Conservation (phyloP, 2,329 filamentous ascomycete genomes). For the Phoma herbarum region DNA sequence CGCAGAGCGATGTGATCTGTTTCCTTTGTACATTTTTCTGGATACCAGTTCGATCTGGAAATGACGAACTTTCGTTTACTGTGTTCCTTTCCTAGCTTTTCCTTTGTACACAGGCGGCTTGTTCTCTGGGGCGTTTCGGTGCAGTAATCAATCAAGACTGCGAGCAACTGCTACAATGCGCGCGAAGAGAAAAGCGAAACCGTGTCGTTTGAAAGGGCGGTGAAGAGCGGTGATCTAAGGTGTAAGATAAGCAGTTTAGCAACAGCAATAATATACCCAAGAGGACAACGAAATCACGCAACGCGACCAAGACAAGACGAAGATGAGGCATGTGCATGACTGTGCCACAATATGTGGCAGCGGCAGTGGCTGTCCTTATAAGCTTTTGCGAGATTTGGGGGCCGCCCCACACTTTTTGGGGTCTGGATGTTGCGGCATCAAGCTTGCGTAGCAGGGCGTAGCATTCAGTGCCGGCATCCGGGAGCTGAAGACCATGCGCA, state of each 20-base stretch:
- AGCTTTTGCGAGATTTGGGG: slow-evolving; percentile 4
- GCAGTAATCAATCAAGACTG: not conserved
- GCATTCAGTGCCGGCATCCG: not conserved
- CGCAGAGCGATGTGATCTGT: slow-evolving; percentile 1
- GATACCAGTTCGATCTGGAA: slow-evolving; percentile 5
- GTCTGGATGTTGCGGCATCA: not conserved
- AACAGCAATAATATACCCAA: not conserved
- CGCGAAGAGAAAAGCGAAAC: not conserved
- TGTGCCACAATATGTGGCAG: slow-evolving; percentile 12
- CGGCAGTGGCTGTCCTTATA: slow-evolving; percentile 13
- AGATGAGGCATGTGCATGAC: not conserved
- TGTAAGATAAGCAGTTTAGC: slow-evolving; percentile 3
- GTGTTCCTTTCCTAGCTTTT: slow-evolving; percentile 10
- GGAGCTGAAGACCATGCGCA: not conserved
- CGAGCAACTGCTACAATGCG: not conserved
- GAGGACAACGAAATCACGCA: not conserved
- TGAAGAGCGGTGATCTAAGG: not conserved
- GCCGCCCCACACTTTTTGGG: not conserved
- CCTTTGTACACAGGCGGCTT: slow-evolving; percentile 2
- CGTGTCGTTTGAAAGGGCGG: not conserved
- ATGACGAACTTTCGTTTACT: not conserved
- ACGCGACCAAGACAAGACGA: not conserved
- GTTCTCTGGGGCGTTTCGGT: not conserved
- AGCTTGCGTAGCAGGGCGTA: not conserved
- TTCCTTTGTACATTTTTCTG: slow-evolving; percentile 14